These are phyloP conservation scores for Croton setiger DNA, from an alignment of 441 rosid genomes.

Conservation along the genomic window DNA sequence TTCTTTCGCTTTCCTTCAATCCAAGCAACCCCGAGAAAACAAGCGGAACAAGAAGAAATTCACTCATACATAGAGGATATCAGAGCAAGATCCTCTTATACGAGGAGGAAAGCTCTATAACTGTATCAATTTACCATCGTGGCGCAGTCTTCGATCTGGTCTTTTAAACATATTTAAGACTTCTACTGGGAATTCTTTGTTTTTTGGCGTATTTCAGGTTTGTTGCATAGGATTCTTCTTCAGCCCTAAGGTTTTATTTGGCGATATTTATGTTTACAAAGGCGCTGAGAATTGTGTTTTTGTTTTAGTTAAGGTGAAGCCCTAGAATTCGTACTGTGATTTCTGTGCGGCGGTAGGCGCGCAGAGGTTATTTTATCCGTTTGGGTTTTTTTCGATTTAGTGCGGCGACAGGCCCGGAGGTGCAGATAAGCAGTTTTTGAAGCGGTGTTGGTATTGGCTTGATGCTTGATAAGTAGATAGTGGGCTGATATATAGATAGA, in stretches of 20 bases:
- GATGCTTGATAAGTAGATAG: conserved; percentile 6
- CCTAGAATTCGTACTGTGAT: conserved; percentile 22
- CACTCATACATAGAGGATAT: background rate
- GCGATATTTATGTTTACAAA: background rate
- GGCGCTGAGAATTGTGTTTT: background rate
- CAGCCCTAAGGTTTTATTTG: background rate
- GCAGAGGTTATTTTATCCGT: conserved; percentile 8
- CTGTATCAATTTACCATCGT: background rate
- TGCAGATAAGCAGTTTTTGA: background rate
- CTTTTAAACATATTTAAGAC: conserved; percentile 2
- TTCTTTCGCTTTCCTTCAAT: conserved; percentile 17
- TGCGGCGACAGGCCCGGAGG: background rate
- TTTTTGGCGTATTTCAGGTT: conserved; percentile 16
- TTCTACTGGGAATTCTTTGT: conserved; percentile 20
- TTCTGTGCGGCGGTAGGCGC: background rate
- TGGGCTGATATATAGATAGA: conserved; percentile 10
- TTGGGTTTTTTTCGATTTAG: conserved; percentile 9
- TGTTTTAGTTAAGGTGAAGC: conserved; percentile 1
- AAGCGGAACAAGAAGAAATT: background rate
- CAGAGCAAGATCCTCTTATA: background rate
- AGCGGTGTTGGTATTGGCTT: background rate
- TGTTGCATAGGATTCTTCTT: conserved; percentile 6
- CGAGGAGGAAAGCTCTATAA: background rate
- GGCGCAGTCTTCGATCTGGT: conserved; percentile 11
- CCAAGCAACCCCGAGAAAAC: conserved; percentile 29